Percentiles rank a stretch among this genome's conserved stretches.
phyloP scores from a whole-genome alignment of 2,329 filamentous ascomycete species.

The Xylariaceae sp. region DNA sequence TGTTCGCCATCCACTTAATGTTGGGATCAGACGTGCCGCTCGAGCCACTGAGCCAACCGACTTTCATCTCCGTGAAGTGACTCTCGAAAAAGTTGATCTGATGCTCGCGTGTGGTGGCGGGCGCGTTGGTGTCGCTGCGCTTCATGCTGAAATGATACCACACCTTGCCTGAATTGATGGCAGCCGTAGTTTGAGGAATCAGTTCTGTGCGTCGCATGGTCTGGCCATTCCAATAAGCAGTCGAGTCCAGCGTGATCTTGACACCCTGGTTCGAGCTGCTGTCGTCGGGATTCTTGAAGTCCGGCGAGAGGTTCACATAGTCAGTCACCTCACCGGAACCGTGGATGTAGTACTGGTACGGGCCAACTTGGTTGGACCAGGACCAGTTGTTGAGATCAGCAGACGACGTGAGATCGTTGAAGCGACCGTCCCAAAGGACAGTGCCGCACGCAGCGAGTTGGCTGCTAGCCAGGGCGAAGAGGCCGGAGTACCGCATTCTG shows the following conservation, averaged over 20 bases:
- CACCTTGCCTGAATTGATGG: slow-evolving; percentile 61
- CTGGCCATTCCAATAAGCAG: slow-evolving; percentile 66
- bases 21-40: slow-evolving; percentile 43
- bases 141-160: slow-evolving; percentile 70
- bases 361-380: slow-evolving; percentile 54
- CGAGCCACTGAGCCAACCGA: slow-evolving; percentile 53
- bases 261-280: slow-evolving; percentile 56
- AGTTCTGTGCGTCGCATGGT: slow-evolving; percentile 68
- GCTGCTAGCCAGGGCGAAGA: slow-evolving; percentile 22
- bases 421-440: slow-evolving; percentile 56
- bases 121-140: slow-evolving; percentile 53
- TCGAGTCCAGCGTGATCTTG: slow-evolving; percentile 60
- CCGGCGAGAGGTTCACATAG: slow-evolving; percentile 57
- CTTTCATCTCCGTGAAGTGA: slow-evolving; percentile 72
- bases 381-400: slow-evolving; percentile 54
- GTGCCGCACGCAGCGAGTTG: slow-evolving; percentile 37
- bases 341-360: slow-evolving; percentile 75
- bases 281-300: slow-evolving; percentile 62
- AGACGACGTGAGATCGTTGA: slow-evolving; percentile 48
- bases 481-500: slow-evolving; percentile 23
- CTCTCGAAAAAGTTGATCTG: slow-evolving; percentile 60
- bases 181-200: slow-evolving; percentile 62
- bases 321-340: slow-evolving; percentile 49
- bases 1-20: slow-evolving; percentile 60
- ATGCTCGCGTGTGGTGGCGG: slow-evolving; percentile 59